phyloP scores from a whole-genome alignment of 2,329 filamentous ascomycete species.

The Mycocentrospora acerina region DNA sequence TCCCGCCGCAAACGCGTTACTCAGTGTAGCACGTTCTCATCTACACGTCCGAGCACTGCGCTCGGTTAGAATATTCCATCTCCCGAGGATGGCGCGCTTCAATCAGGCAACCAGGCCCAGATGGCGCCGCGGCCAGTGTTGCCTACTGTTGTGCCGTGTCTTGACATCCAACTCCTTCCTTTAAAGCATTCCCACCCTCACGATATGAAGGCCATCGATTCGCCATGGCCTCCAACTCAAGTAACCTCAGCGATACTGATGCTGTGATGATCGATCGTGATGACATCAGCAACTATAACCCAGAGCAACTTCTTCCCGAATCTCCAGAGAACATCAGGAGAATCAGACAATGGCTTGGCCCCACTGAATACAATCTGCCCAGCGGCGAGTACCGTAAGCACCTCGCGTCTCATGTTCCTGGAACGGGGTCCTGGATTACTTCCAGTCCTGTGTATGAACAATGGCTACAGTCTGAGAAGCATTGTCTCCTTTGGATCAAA shows the following conservation, averaged over 20 bases:
- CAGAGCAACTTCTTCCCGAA: conserved; percentile 35
- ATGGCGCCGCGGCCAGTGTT: too few relatives aligned
- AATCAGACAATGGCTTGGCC: conserved; percentile 18
- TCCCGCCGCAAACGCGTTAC: too few relatives aligned
- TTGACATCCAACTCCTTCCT: too few relatives aligned
- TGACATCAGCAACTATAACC: conserved; percentile 38
- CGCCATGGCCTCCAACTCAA: neutral
- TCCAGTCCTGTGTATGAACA: conserved; percentile 4
- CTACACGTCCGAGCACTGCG: too few relatives aligned
- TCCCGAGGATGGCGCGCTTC: too few relatives aligned
- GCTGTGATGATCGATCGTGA: conserved; percentile 27
- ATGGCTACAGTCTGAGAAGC: conserved; percentile 9
- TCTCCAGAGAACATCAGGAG: conserved; percentile 12
- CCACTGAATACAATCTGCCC: conserved; percentile 12
- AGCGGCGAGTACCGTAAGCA: conserved; percentile 19
- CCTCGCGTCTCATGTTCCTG: conserved; percentile 12
- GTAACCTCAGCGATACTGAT: conserved; percentile 13
- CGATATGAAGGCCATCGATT: too few relatives aligned
- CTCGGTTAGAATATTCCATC: too few relatives aligned
- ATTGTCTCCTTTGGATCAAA: conserved; percentile 26
- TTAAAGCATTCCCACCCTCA: too few relatives aligned
- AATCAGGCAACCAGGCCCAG: too few relatives aligned
- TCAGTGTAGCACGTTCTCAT: too few relatives aligned
- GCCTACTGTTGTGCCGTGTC: too few relatives aligned
- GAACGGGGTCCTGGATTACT: conserved; percentile 16